Conservation (phyloP, 2,329 filamentous ascomycete genomes). For the Mycosphaerella arachidis region DNA sequence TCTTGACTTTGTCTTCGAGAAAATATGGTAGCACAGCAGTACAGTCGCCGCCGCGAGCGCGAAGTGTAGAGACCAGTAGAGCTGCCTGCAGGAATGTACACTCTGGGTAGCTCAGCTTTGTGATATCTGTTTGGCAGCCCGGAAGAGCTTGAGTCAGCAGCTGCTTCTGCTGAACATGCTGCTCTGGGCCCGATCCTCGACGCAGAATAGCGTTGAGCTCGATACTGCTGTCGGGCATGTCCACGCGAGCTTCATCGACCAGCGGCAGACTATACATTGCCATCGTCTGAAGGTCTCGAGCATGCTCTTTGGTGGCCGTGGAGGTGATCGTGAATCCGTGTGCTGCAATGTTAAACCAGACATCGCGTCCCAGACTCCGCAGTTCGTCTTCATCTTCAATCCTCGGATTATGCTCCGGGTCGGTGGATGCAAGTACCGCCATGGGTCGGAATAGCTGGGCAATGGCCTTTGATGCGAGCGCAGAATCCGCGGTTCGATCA, state of each 20-base stretch:
- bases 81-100: slow-evolving; percentile 88
- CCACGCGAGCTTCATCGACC: slow-evolving; percentile 80
- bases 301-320: slow-evolving; percentile 65
- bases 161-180: slow-evolving; percentile 75
- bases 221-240: slow-evolving; percentile 91
- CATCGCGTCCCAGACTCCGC: slow-evolving; percentile 67
- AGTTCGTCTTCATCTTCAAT: slow-evolving; percentile 48
- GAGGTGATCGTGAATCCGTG: slow-evolving; percentile 82
- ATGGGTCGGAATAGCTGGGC: slow-evolving; percentile 80
- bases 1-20: slow-evolving; percentile 76
- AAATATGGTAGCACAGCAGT: slow-evolving; percentile 89
- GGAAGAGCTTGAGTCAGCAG: slow-evolving; percentile 70
- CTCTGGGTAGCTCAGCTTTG: slow-evolving; percentile 79
- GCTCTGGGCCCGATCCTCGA: slow-evolving; percentile 74
- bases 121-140: slow-evolving; percentile 71
- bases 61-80: slow-evolving; percentile 80
- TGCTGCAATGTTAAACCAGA: slow-evolving; percentile 96
- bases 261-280: slow-evolving; percentile 83
- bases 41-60: slow-evolving; percentile 82
- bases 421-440: slow-evolving; percentile 71
- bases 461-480: slow-evolving; percentile 82
- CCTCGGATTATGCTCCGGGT: slow-evolving; percentile 42
- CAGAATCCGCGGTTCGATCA: slow-evolving; percentile 44
- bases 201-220: slow-evolving; percentile 92
- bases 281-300: slow-evolving; percentile 74